Evolutionary conservation across 1,284 basidiomycete species (phyloP).

Genomic region (Meira nashicola): DNA sequence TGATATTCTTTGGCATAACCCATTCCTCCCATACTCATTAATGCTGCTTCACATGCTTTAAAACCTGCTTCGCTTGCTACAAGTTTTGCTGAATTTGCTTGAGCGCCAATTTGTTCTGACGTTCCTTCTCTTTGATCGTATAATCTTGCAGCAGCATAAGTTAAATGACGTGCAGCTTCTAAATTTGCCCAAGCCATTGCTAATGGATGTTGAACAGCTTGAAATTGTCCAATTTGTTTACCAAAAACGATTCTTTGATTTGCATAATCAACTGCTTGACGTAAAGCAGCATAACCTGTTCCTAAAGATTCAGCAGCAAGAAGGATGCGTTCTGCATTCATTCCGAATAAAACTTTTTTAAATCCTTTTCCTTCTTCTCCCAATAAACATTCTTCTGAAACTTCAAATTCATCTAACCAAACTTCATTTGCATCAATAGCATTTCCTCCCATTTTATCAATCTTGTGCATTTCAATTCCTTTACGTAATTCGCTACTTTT

Average conservation of each 20-base stretch:
- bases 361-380: conserved; percentile 55
- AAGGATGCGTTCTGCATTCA: conserved; percentile 55
- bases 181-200: conserved; percentile 47
- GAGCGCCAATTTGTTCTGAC: conserved; percentile 38
- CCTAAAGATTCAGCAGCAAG: conserved; percentile 56
- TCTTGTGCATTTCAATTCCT: conserved; percentile 47
- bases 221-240: conserved; percentile 45
- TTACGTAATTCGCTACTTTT: conserved; percentile 15
- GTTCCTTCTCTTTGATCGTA: conserved; percentile 25
- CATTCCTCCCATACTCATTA: conserved; percentile 50
- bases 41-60: conserved; percentile 30
- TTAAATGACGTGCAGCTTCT: conserved; percentile 48
- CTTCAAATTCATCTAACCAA: conserved; percentile 52
- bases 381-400: conserved; percentile 46
- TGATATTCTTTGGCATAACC: conserved; percentile 47
- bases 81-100: conserved; percentile 51
- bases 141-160: conserved; percentile 43
- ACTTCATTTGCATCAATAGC: conserved; percentile 53
- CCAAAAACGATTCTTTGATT: conserved; percentile 45
- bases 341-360: conserved; percentile 42
- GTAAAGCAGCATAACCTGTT: conserved; percentile 34
- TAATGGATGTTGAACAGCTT: conserved; percentile 50
- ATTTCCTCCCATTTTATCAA: conserved; percentile 54
- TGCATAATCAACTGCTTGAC: conserved; percentile 36
- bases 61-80: conserved; percentile 49